These are phyloP conservation scores for Triticum aestivum DNA, from an alignment of 176 grass and related monocot species.

Conservation along the genomic window IWGSC_CS_RefSeq_v2.1 NC_057799.1:597127108-597127607, in stretches of 20 bases:
- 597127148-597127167: neutral
- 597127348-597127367: neutral
- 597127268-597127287: neutral
- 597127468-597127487: neutral
- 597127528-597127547: neutral
- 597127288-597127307: neutral
- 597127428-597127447: conserved; percentile 1
- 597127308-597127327: neutral
- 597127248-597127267: neutral
- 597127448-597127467: neutral
- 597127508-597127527: neutral
- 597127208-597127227: neutral
- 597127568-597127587: neutral
- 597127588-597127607: neutral
- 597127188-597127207: neutral
- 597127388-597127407: neutral
- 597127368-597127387: neutral
- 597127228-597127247: neutral
- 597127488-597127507: neutral
- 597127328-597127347: neutral
- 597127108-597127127: neutral
- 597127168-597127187: neutral
- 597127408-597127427: neutral
- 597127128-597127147: conserved; percentile 14
- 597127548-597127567: neutral